Conservation (phyloP, 2,329 filamentous ascomycete species). For the Fulvia fulva region DNA sequence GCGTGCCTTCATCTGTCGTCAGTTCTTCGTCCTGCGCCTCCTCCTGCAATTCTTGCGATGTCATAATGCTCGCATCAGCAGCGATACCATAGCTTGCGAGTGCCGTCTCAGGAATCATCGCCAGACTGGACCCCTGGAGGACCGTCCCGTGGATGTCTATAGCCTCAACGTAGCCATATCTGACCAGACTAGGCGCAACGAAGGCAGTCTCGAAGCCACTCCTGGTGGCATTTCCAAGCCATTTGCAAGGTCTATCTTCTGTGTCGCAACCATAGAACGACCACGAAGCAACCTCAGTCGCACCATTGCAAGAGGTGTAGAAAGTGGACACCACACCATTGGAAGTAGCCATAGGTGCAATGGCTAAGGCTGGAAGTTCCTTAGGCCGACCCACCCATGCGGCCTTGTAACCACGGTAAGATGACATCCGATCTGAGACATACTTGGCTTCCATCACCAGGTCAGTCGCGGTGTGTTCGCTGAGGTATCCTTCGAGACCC, state of each 20-base stretch:
- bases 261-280: slow-evolving; percentile 25
- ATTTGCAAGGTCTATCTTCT: not conserved
- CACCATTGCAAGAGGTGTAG: slow-evolving; percentile 51
- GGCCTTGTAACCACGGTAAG: slow-evolving; percentile 49
- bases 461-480: slow-evolving; percentile 2
- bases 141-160: not conserved
- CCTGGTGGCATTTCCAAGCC: slow-evolving; percentile 7
- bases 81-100: not conserved
- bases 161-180: not conserved
- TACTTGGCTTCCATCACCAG: slow-evolving; percentile 21
- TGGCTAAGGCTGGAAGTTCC: not conserved
- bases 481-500: slow-evolving; percentile 30
- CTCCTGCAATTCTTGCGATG: not conserved
- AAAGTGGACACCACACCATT: slow-evolving; percentile 23
- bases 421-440: slow-evolving; percentile 32
- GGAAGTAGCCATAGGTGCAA: not conserved
- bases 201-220: slow-evolving; percentile 14
- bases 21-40: not conserved
- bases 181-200: not conserved
- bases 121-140: not conserved
- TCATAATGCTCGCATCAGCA: not conserved
- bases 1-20: not conserved
- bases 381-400: slow-evolving; percentile 35
- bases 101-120: not conserved
- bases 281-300: slow-evolving; percentile 43